Conservation (phyloP, 306 rosid species). For the Ormosia semicastrata region DNA sequence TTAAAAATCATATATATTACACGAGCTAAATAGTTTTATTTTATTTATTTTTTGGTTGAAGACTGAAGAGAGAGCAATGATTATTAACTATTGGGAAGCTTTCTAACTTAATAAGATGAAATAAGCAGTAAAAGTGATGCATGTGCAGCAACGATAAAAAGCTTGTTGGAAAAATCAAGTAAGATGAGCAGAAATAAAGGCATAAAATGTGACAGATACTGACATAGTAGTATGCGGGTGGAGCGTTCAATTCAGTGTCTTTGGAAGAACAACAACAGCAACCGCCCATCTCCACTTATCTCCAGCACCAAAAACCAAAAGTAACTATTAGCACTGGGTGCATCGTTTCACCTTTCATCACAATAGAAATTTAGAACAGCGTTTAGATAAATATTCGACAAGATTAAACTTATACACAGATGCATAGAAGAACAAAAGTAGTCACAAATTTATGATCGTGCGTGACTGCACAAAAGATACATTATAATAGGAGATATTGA, state of each 20-base stretch:
- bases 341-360: conserved; percentile 49
- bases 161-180: background rate
- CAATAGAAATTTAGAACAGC: background rate
- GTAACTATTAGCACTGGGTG: conserved; percentile 22
- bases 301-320: conserved; percentile 33
- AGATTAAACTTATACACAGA: background rate
- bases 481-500: background rate
- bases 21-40: background rate
- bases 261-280: conserved; percentile 81
- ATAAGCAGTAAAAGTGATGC: background rate
- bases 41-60: background rate
- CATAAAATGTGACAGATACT: conserved; percentile 27
- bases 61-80: background rate
- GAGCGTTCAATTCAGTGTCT: conserved; percentile 49
- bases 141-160: background rate
- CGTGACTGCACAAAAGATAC: too few species aligned
- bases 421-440: background rate
- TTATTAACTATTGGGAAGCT: background rate
- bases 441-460: background rate
- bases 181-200: background rate
- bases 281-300: conserved; percentile 76
- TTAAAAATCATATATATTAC: background rate
- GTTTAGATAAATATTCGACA: background rate
- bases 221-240: conserved; percentile 62
- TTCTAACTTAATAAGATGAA: background rate